Percentiles rank a stretch among this genome's conserved stretches.
Conservation (phyloP, 176 grass and related monocot genomes). For the Guadua angustifolia region DNA sequence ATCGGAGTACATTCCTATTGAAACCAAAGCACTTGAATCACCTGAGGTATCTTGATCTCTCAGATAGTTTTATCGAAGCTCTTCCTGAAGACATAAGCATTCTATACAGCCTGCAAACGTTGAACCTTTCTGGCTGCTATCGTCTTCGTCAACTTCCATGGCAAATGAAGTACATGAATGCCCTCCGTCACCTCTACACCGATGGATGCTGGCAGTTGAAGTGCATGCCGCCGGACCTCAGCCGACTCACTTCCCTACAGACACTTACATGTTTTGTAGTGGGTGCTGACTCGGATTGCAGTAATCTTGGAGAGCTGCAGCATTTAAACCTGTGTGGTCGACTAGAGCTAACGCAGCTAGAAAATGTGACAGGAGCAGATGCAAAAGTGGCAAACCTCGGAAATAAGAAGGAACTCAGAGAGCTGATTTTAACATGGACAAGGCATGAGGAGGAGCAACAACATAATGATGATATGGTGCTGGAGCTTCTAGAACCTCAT, state of each 20-base stretch:
- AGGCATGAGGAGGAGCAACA: not conserved
- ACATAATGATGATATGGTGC: not conserved
- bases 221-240: too few species aligned
- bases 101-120: not conserved
- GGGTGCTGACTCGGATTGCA: not conserved
- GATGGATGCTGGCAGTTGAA: too few species aligned
- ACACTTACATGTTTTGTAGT: too few species aligned
- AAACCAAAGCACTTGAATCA: not conserved
- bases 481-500: not conserved
- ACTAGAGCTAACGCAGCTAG: not conserved
- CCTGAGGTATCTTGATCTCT: not conserved
- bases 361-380: slow-evolving; percentile 4
- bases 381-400: not conserved
- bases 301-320: not conserved
- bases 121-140: not conserved
- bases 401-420: not conserved
- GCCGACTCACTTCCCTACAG: too few species aligned
- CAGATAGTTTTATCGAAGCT: not conserved
- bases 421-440: not conserved
- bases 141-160: too few species aligned
- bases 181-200: too few species aligned
- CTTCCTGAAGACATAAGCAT: not conserved
- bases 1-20: not conserved
- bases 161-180: too few species aligned
- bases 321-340: not conserved